Evolutionary conservation across 177 flowering plant genomes (phyloP).

Genomic region (Vitis hybrid): DNA sequence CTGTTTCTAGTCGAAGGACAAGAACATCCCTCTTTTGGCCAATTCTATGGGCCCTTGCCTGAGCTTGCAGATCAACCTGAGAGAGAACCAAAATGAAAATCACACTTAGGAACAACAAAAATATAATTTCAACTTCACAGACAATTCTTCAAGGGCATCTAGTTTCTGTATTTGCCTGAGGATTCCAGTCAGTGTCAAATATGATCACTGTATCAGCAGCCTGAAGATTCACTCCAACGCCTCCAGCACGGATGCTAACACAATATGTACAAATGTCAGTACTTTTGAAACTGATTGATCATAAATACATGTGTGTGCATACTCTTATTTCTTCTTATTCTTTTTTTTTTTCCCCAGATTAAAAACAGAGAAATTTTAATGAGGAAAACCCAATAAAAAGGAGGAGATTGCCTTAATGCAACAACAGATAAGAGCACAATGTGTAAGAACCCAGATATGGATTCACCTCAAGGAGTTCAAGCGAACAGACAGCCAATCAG

Average conservation of each 20-base stretch:
- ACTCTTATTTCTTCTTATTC: background rate
- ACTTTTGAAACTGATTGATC: background rate
- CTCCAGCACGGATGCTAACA: conserved; percentile 96
- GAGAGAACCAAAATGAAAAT: background rate
- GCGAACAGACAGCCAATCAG: too few relatives aligned
- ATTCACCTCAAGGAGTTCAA: too few relatives aligned
- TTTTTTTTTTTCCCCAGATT: too few relatives aligned
- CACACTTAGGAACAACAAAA: conserved; percentile 2
- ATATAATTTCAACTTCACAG: background rate
- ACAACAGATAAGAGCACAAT: too few relatives aligned
- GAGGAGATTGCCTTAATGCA: too few relatives aligned
- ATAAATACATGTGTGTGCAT: background rate
- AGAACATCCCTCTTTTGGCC: conserved; percentile 99
- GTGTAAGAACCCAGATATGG: too few relatives aligned
- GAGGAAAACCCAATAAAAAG: background rate
- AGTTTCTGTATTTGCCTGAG: conserved; percentile 65
- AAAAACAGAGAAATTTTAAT: background rate
- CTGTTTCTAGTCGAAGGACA: conserved; percentile 97
- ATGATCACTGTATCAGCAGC: conserved; percentile 99
- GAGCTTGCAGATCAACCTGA: conserved; percentile 99
- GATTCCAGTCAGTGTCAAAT: conserved; percentile 99
- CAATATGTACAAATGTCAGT: conserved; percentile 15
- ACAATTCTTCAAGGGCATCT: background rate
- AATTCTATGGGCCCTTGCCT: conserved; percentile 98
- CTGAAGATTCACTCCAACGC: conserved; percentile 99